A percentile compares a stretch with the other conserved stretches of the same genome.
These are phyloP conservation scores for Penicillium odoratum DNA, from an alignment of 495 filamentous ascomycete genomes.

Conservation along the genomic window DNA sequence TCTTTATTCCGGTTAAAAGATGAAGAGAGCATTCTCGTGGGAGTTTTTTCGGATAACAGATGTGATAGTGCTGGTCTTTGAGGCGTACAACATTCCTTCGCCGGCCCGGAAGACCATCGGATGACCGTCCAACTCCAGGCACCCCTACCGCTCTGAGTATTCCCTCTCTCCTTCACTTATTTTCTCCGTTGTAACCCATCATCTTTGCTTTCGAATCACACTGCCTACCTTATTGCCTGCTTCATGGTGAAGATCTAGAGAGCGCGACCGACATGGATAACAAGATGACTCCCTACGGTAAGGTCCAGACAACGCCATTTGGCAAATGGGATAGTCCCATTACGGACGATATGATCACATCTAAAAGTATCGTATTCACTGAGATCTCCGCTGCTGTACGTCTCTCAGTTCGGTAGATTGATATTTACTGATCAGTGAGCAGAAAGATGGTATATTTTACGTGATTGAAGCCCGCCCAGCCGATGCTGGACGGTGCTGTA, in stretches of 20 bases:
- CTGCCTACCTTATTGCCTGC: not conserved
- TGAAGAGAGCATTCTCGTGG: too few species aligned
- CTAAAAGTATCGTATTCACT: conserved; percentile 11
- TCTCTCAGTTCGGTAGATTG: conserved; percentile 5
- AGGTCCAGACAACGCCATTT: conserved; percentile 26
- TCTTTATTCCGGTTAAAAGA: too few species aligned
- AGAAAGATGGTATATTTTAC: conserved; percentile 30
- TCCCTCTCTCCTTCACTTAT: not conserved
- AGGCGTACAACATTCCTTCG: too few species aligned
- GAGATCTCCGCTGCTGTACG: conserved; percentile 17
- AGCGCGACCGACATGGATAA: not conserved
- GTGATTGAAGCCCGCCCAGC: conserved; percentile 32
- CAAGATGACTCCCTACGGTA: not conserved
- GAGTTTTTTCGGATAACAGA: too few species aligned
- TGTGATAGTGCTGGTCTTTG: too few species aligned
- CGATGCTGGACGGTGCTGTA: conserved; percentile 30
- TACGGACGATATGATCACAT: conserved; percentile 18
- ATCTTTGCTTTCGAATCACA: not conserved
- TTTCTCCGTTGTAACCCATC: not conserved
- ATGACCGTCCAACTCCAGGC: too few species aligned
- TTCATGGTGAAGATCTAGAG: not conserved
- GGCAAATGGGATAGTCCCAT: conserved; percentile 43
- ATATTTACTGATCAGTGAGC: not conserved
- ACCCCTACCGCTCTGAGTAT: not conserved
- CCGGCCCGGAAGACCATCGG: too few species aligned